Evolutionary conservation across 345 rosid genomes (phyloP).

Genomic region (Eucalyptus shirleyi): DNA sequence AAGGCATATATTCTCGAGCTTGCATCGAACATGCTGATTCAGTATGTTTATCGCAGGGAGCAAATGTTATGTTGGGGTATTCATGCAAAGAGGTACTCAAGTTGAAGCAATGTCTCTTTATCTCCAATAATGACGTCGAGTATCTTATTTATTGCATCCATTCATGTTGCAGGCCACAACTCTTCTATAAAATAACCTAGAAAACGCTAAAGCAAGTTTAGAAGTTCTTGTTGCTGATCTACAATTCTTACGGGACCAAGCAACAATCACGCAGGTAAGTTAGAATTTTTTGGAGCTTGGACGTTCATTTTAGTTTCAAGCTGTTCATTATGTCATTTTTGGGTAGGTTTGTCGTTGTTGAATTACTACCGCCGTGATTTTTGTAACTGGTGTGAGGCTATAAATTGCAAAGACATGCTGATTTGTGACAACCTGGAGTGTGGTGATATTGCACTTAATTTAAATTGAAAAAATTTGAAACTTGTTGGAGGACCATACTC

Average conservation of each 20-base stretch:
- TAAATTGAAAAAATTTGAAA: too few species aligned
- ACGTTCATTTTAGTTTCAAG: too few species aligned
- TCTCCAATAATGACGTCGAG: neutral
- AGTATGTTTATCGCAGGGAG: too few species aligned
- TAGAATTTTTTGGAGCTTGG: too few species aligned
- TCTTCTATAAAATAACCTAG: slow-evolving; percentile 74
- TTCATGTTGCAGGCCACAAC: slow-evolving; percentile 47
- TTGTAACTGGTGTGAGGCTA: neutral
- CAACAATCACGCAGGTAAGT: too few species aligned
- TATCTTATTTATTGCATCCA: neutral
- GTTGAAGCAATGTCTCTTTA: neutral
- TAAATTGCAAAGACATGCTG: neutral
- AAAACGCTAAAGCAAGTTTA: slow-evolving; percentile 89
- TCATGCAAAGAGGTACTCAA: too few species aligned
- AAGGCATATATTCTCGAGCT: too few species aligned
- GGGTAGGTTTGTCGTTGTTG: too few species aligned
- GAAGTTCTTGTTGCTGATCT: slow-evolving; percentile 88
- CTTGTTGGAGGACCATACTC: neutral
- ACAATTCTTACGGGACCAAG: slow-evolving; percentile 18
- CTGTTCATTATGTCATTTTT: too few species aligned
- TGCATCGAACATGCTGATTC: too few species aligned
- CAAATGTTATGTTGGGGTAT: too few species aligned
- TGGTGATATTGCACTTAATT: neutral
- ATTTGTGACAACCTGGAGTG: neutral
- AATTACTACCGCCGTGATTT: too few species aligned